Evolutionary conservation across 2,329 filamentous ascomycete genomes (phyloP), one percentile per base, ranked within the genome.

Genomic region (Pezicula radicicola): DNA sequence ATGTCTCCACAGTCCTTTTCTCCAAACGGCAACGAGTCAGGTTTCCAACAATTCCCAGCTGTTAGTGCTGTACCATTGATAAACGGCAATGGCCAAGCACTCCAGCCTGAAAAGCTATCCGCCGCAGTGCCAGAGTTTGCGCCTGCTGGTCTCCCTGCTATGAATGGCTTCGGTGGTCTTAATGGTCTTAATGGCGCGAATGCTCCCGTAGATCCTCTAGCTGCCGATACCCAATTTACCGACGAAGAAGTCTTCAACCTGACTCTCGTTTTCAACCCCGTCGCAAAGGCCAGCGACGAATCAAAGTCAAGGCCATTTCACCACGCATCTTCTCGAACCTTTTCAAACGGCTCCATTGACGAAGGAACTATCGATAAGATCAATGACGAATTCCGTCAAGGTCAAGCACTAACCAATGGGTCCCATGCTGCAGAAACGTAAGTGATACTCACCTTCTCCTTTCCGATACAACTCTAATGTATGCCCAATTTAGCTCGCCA

Each of bases 91-190:
- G 75, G 73, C 3, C 65, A 66, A 46, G 60, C 64, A 6, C 65
- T 68, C 50, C 64, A 63, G 49, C 63, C 70, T 6, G 78, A 78
- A 50, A 78, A 78, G 48, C 73, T 87, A 25, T 86, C 83, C 30
- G 83, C 83, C n/a, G 71, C 77, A 18, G 84, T 85, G 2, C 81
- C 83, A 0, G 83, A 85, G 55, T 87, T 86, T 59, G 51, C 68
- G 9, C 66, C 66, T 40, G 57, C 60, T 36, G 21, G 58, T 25
- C 40, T 55, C 13, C 40, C 53, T 19, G 21, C 50, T 36, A 33
- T 33, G 9, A 33, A 33, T 33, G 30, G 30, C 7, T 13, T 33
- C 9, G 7, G 12, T 13, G 12, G 30, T 33, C 30, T 33, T 4
- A 33, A 33, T 33, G 30, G 30, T 13, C 7, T 33, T 7, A 13